Percentiles rank a stretch among this genome's conserved stretches.
Conservation (phyloP, 345 rosid species). For the Cardamine resedifolia region DNA sequence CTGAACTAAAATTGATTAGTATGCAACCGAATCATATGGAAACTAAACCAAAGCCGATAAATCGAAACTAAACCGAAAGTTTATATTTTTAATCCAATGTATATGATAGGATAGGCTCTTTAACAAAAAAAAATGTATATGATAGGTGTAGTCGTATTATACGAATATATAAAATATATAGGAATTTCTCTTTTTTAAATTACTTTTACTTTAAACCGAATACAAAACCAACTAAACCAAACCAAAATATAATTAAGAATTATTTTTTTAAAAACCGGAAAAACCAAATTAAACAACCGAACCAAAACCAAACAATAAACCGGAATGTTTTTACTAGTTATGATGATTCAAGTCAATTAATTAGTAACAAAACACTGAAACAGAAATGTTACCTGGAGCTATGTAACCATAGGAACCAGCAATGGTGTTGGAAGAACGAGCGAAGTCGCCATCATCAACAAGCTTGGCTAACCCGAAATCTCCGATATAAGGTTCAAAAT, state of each 20-base stretch:
- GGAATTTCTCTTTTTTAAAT: no score
- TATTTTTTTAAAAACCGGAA: no score
- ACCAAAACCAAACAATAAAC: neutral
- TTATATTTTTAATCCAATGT: no score
- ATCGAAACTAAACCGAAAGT: neutral
- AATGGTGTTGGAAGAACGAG: slow-evolving; percentile 81
- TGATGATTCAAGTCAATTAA: neutral
- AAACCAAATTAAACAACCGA: no score
- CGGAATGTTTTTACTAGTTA: neutral
- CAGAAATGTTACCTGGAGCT: slow-evolving; percentile 65
- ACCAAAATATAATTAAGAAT: no score
- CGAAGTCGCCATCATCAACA: slow-evolving; percentile 67
- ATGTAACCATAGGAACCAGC: slow-evolving; percentile 97
- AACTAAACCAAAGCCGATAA: neutral
- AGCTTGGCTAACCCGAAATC: slow-evolving; percentile 94
- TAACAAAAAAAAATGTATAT: no score
- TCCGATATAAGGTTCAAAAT: slow-evolving; percentile 82
- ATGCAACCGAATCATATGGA: neutral
- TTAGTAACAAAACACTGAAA: no score
- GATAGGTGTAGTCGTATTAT: no score
- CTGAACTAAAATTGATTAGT: neutral
- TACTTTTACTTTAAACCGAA: neutral
- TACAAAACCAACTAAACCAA: neutral
- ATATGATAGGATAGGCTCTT: no score
- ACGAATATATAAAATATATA: no score